Conservation (phyloP, 768 basidiomycete genomes). For the Agaricus bisporus region DNA sequence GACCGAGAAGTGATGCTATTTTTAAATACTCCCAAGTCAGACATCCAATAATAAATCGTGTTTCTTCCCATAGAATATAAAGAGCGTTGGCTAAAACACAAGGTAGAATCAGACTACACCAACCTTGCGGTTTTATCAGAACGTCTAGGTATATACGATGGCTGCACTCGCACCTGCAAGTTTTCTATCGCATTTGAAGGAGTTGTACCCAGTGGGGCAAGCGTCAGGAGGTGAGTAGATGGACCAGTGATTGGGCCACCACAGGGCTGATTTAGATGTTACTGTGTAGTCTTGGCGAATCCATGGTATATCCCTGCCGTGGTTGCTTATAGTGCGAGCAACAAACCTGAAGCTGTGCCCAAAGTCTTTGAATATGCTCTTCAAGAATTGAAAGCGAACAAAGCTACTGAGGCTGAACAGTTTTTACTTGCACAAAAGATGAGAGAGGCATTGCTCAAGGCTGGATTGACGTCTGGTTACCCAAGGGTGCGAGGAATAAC, state of each 20-base stretch:
- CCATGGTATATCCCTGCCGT: slow-evolving; percentile 59
- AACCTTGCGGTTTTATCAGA: neutral
- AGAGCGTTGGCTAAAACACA: too few species aligned
- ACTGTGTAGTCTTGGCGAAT: slow-evolving; percentile 27
- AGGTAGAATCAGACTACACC: neutral
- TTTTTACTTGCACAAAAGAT: slow-evolving; percentile 42
- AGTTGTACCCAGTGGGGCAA: neutral
- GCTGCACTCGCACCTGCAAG: slow-evolving; percentile 14
- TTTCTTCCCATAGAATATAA: too few species aligned
- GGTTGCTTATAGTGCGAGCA: slow-evolving; percentile 52
- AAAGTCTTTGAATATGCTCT: slow-evolving; percentile 46
- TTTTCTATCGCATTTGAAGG: neutral
- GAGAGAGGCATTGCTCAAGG: slow-evolving; percentile 59
- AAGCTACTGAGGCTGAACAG: slow-evolving; percentile 3
- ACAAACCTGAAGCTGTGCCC: slow-evolving; percentile 53
- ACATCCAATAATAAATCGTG: too few species aligned
- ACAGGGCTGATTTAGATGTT: neutral
- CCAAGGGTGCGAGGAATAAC: slow-evolving; percentile 38
- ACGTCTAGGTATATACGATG: neutral
- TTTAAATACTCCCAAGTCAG: too few species aligned
- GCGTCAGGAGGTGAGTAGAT: neutral
- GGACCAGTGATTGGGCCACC: neutral
- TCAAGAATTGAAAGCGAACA: slow-evolving; percentile 31
- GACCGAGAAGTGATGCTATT: too few species aligned
- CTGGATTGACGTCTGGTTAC: slow-evolving; percentile 51